Evolutionary conservation across 73 alveolate species (phyloP).

Genomic region (Paramecium tetraurelia): DNA sequence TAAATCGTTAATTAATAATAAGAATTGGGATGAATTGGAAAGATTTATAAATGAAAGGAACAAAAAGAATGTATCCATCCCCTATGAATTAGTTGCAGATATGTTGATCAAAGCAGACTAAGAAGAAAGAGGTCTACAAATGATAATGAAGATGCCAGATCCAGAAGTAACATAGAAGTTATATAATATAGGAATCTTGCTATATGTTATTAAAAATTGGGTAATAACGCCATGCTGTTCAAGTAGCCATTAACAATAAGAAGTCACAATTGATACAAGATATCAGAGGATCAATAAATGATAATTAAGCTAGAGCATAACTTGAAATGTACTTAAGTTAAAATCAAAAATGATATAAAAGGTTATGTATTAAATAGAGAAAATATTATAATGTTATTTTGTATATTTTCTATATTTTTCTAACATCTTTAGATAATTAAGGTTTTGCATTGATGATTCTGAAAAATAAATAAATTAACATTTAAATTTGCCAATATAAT

Average conservation of each 20-base stretch:
- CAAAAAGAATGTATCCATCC: conserved; percentile 38
- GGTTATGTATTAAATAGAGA: neutral
- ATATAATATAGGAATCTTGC: neutral
- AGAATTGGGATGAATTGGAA: conserved; percentile 39
- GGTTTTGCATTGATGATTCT: neutral
- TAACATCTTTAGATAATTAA: neutral
- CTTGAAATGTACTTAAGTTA: conserved; percentile 5
- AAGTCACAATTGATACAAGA: neutral
- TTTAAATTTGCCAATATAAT: neutral
- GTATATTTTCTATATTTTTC: no score
- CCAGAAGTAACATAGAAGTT: conserved; percentile 8
- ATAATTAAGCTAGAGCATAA: neutral
- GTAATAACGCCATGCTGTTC: conserved; percentile 2
- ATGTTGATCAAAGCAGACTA: conserved; percentile 47
- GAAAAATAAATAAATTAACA: neutral
- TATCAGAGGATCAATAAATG: neutral
- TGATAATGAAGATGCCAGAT: conserved; percentile 59
- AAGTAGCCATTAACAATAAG: conserved; percentile 11
- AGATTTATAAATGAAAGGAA: conserved; percentile 44
- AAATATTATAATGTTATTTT: neutral
- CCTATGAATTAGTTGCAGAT: conserved; percentile 62
- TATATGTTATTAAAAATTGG: conserved; percentile 36
- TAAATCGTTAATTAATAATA: neutral
- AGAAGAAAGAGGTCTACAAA: conserved; percentile 44
- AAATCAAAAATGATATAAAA: neutral